Evolutionary conservation across 2,329 filamentous ascomycete genomes (phyloP).

Genomic region (Calonectria crousiana): DNA sequence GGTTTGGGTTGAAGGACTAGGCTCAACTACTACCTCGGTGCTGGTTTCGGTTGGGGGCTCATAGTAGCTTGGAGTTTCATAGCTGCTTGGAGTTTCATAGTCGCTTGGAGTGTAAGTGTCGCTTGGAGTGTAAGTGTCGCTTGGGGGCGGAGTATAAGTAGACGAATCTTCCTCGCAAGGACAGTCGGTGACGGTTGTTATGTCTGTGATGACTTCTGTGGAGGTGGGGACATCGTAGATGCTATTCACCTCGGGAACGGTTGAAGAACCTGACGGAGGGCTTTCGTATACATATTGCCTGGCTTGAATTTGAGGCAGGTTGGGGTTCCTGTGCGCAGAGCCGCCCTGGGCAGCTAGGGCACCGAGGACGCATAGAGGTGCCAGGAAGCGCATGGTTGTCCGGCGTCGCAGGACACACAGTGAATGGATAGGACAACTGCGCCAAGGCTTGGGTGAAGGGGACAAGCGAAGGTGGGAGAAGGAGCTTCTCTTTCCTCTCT

Average conservation of each 20-base stretch:
- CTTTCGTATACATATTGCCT: background rate
- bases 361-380: slow-evolving; percentile 35
- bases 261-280: background rate
- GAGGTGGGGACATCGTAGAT: background rate
- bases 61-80: no score
- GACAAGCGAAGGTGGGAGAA: slow-evolving; percentile 36
- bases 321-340: slow-evolving; percentile 27
- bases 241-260: background rate
- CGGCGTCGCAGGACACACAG: slow-evolving; percentile 17
- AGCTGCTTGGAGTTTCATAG: no score
- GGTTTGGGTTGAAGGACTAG: background rate
- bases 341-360: slow-evolving; percentile 33
- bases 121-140: no score
- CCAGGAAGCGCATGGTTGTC: slow-evolving; percentile 39
- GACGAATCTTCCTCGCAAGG: background rate
- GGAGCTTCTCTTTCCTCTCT: slow-evolving; percentile 25
- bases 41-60: background rate
- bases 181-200: background rate
- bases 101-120: no score
- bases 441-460: slow-evolving; percentile 12
- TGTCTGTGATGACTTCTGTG: background rate
- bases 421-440: slow-evolving; percentile 27
- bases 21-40: background rate
- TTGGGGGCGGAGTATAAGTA: background rate
- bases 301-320: slow-evolving; percentile 12